Percentiles rank a stretch among this genome's conserved stretches.
Conservation (phyloP, 2,329 filamentous ascomycete species). For the Fusarium falciforme region DNA sequence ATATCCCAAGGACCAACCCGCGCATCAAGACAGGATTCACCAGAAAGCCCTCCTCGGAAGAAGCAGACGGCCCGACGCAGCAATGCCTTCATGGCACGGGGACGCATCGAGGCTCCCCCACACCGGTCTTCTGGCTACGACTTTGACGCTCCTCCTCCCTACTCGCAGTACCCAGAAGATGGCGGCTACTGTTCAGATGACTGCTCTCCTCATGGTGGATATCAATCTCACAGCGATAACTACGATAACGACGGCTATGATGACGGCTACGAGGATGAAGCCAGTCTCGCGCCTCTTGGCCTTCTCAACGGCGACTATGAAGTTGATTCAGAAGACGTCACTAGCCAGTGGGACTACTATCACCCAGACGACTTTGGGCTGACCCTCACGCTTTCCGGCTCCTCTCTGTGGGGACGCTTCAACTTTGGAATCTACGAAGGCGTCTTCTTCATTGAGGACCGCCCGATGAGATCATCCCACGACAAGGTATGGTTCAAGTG, state of each 20-base stretch:
- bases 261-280: background rate
- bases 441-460: slow-evolving; percentile 54
- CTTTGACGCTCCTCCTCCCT: slow-evolving; percentile 31
- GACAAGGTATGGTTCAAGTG: slow-evolving; percentile 47
- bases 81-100: slow-evolving; percentile 34
- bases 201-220: background rate
- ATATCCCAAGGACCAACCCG: slow-evolving; percentile 17
- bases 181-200: slow-evolving; percentile 6
- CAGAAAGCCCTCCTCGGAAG: background rate
- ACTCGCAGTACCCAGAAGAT: slow-evolving; percentile 18
- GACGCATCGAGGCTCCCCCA: slow-evolving; percentile 32
- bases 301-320: slow-evolving; percentile 59
- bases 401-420: slow-evolving; percentile 59
- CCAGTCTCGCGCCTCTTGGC: slow-evolving; percentile 45
- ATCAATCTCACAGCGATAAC: background rate
- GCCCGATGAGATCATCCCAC: slow-evolving; percentile 48
- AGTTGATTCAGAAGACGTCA: slow-evolving; percentile 46
- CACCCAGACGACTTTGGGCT: slow-evolving; percentile 45
- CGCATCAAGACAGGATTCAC: background rate
- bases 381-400: slow-evolving; percentile 53
- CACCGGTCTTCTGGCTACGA: background rate
- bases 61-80: slow-evolving; percentile 45
- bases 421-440: slow-evolving; percentile 55
- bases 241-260: background rate
- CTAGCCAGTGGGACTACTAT: slow-evolving; percentile 39